Evolutionary conservation across 2,329 filamentous ascomycete species (phyloP).

Genomic region (Furcasterigmium sp.): DNA sequence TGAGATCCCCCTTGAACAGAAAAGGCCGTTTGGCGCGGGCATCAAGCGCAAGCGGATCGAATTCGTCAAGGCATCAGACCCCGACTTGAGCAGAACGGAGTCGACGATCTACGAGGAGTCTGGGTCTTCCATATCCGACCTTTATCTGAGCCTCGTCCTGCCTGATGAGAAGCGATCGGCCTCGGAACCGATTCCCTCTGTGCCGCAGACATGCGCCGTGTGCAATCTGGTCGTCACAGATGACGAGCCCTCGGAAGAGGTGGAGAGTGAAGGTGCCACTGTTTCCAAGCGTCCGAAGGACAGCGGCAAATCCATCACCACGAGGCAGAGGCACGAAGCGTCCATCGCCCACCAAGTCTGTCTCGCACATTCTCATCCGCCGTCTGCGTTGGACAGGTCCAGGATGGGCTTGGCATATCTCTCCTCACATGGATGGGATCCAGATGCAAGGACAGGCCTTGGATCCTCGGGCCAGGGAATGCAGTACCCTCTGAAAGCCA

Average conservation of each 20-base stretch:
- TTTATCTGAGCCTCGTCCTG: slow-evolving; percentile 66
- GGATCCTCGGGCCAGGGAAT: slow-evolving; percentile 69
- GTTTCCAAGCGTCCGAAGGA: no score
- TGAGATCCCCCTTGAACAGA: slow-evolving; percentile 47
- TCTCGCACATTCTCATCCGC: slow-evolving; percentile 64
- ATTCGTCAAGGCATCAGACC: slow-evolving; percentile 50
- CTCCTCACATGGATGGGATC: slow-evolving; percentile 66
- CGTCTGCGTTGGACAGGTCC: slow-evolving; percentile 64
- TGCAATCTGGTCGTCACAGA: slow-evolving; percentile 28
- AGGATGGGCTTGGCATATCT: slow-evolving; percentile 66
- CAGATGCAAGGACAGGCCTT: slow-evolving; percentile 65
- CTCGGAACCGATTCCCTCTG: not conserved
- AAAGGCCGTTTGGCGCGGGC: slow-evolving; percentile 50
- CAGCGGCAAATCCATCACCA: slow-evolving; percentile 9
- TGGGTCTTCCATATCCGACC: slow-evolving; percentile 40
- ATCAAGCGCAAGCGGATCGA: slow-evolving; percentile 48
- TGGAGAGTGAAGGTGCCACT: no score
- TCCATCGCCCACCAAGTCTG: slow-evolving; percentile 68
- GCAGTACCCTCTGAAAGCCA: slow-evolving; percentile 67
- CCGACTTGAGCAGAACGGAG: slow-evolving; percentile 21
- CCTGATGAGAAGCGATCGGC: slow-evolving; percentile 22
- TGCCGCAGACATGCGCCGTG: slow-evolving; percentile 21
- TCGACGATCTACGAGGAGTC: slow-evolving; percentile 17
- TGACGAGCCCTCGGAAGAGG: slow-evolving; percentile 3
- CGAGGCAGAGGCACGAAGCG: slow-evolving; percentile 42